These are phyloP conservation scores for Pythium sukuiense DNA, from an alignment of 352 stramenopile genomes.

Conservation along the genomic window DNA sequence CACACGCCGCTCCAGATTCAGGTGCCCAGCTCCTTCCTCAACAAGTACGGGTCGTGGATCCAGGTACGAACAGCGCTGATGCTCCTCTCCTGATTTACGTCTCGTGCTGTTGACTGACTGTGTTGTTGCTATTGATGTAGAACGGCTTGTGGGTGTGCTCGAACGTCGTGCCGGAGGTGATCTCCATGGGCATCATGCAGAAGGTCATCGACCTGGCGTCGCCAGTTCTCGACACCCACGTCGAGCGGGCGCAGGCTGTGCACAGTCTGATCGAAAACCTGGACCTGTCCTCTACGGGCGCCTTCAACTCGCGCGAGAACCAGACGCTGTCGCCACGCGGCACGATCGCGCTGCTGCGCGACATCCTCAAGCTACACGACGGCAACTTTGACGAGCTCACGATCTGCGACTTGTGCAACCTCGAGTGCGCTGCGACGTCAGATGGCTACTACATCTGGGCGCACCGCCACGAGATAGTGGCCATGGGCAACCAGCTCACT, in stretches of 20 bases:
- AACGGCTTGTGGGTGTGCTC: constrained; percentile 21
- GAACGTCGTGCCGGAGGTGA: constrained; percentile 19
- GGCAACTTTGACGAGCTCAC: constrained; percentile 25
- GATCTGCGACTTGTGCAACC: constrained; percentile 25
- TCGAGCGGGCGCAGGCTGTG: constrained; percentile 7
- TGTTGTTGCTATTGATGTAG: constrained; percentile 6
- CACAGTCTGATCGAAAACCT: constrained; percentile 26
- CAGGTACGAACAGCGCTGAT: constrained; percentile 11
- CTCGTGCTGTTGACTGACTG: background rate
- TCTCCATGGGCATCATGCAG: constrained; percentile 24
- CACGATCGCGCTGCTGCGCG: constrained; percentile 24
- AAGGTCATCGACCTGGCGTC: constrained; percentile 19
- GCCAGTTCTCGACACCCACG: constrained; percentile 13
- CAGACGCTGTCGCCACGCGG: constrained; percentile 20
- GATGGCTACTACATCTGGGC: constrained; percentile 29
- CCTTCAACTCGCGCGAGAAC: constrained; percentile 15
- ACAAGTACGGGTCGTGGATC: constrained; percentile 19
- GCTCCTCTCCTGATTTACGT: background rate
- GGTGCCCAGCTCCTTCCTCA: constrained; percentile 15
- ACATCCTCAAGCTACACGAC: constrained; percentile 21
- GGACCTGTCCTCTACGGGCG: constrained; percentile 5
- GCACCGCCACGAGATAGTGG: constrained; percentile 26
- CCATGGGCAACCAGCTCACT: constrained; percentile 23
- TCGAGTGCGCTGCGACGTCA: constrained; percentile 23
- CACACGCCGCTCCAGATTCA: constrained; percentile 27